phyloP scores from a whole-genome alignment of 2,329 filamentous ascomycete species.

The Neobulgaria alba region DNA sequence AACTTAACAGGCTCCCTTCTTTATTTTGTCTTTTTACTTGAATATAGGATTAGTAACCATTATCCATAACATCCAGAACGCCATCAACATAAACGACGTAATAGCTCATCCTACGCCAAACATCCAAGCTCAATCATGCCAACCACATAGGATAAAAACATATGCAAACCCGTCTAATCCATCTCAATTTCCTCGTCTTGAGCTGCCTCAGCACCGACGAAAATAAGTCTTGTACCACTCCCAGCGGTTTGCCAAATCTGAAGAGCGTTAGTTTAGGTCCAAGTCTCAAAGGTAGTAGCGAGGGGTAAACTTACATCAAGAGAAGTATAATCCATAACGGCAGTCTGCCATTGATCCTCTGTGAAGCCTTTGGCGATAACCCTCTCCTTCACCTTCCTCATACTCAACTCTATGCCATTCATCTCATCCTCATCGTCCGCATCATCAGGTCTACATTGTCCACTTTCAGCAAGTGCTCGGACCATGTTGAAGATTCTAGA shows the following conservation, averaged over 20 bases:
- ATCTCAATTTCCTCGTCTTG: constrained; percentile 23
- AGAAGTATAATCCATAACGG: constrained; percentile 81
- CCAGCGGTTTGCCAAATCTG: constrained; percentile 74
- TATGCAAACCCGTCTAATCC: too few relatives aligned
- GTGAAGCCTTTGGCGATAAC: constrained; percentile 97
- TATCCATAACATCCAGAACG: too few relatives aligned
- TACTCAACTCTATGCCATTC: constrained; percentile 64
- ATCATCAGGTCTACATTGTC: constrained; percentile 43
- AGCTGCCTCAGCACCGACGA: constrained; percentile 52
- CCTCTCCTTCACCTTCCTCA: constrained; percentile 81
- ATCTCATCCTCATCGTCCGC: constrained; percentile 61
- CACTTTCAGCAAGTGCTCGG: constrained; percentile 75
- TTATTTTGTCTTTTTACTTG: too few relatives aligned
- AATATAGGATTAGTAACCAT: too few relatives aligned
- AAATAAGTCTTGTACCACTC: constrained; percentile 61
- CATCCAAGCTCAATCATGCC: too few relatives aligned
- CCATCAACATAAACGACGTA: too few relatives aligned
- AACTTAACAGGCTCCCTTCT: too few relatives aligned
- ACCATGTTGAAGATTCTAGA: constrained; percentile 94
- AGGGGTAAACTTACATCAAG: constrained; percentile 66
- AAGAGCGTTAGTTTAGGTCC: neutral
- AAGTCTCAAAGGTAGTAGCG: neutral
- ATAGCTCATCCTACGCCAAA: too few relatives aligned
- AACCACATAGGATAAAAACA: too few relatives aligned
- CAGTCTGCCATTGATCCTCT: constrained; percentile 78